Base-by-base conservation (phyloP, 176 grass and related monocot genomes). In the Paspalum notatum region DNA sequence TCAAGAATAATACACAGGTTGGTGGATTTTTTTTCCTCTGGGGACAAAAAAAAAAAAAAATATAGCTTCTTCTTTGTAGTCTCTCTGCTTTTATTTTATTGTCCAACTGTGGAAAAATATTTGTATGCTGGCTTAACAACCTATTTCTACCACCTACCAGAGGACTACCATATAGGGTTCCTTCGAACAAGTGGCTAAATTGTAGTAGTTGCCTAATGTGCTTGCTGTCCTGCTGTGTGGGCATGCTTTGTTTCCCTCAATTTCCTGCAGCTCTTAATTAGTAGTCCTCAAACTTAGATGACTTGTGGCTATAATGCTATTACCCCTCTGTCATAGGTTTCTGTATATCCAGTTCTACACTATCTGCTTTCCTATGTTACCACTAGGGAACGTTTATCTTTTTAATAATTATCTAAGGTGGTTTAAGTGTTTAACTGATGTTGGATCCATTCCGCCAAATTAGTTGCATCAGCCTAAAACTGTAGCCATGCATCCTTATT, bases 1-100 rank as follows among this genome's bases (percentile, higher is more conserved):
- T 92, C 22, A 89, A 89, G 71, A 92, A 92, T 53, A 92, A 92
- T 16, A 92, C 90, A 0, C 87, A 92, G 87, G 90, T 89, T 62
- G 12, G 84, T 24, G 14, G 15, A 37, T n/a, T 56, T 72, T 27
- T 3, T 54, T 12, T 62, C 32, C 32, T 32, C 3, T 32, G 32
- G 32, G 32, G 32, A 6, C 50, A n/a, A n/a, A n/a, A n/a, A n/a
- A n/a, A n/a, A n/a, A n/a, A n/a, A n/a, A 21, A 52, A 66, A 7
- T 49, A 20, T 6, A 16, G 12, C 42, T 39, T 39, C 20, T 74
- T 41, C 12, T 61, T 21, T 40, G 25, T 3, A 54, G 12, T 44
- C 9, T 80, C 6, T 27, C 26, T 60, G 5, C 49, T 17, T 51
- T 43, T n/a, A 57, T 59, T 17, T 18, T 25, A 21, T 32, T 46